phyloP scores from a whole-genome alignment of 805 yeast species.

The Wickerhamomyces chambardii region DNA sequence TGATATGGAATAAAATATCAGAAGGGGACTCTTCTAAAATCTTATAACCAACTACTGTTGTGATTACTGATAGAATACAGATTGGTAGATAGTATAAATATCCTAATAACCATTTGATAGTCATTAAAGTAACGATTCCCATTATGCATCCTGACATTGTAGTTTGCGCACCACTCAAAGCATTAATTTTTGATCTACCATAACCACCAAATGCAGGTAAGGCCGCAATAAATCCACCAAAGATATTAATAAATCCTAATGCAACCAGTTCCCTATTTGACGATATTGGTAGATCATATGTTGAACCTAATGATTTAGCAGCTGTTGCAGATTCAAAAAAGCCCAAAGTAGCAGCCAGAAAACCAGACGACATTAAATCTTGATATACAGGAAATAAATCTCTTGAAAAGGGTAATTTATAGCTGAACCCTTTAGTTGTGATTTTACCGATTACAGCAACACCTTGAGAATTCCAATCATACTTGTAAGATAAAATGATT shows the following conservation, averaged over 20 bases:
- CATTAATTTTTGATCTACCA: conserved; percentile 86
- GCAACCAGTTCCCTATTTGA: conserved; percentile 90
- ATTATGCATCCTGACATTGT: conserved; percentile 78
- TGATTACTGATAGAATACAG: conserved; percentile 73
- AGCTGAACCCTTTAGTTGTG: conserved; percentile 35
- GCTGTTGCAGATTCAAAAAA: conserved; percentile 93
- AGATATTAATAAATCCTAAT: conserved; percentile 60
- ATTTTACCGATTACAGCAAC: conserved; percentile 68
- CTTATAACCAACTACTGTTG: conserved; percentile 68
- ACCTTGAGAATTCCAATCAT: conserved; percentile 44
- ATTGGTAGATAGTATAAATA: conserved; percentile 67
- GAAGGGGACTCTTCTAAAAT: conserved; percentile 79
- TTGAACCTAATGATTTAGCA: conserved; percentile 73
- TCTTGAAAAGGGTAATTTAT: conserved; percentile 50
- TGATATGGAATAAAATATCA: conserved; percentile 66
- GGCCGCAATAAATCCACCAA: conserved; percentile 48
- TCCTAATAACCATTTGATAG: conserved; percentile 50
- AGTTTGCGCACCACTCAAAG: conserved; percentile 80
- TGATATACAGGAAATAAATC: conserved; percentile 38
- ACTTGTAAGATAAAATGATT: conserved; percentile 44
- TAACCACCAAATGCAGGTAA: conserved; percentile 95
- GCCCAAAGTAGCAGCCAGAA: conserved; percentile 77
- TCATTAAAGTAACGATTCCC: conserved; percentile 66
- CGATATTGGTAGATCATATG: conserved; percentile 63
- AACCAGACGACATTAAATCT: conserved; percentile 55